Evolutionary conservation across 2,329 filamentous ascomycete species (phyloP).

Genomic region (Aspergillus aculeatinus): DNA sequence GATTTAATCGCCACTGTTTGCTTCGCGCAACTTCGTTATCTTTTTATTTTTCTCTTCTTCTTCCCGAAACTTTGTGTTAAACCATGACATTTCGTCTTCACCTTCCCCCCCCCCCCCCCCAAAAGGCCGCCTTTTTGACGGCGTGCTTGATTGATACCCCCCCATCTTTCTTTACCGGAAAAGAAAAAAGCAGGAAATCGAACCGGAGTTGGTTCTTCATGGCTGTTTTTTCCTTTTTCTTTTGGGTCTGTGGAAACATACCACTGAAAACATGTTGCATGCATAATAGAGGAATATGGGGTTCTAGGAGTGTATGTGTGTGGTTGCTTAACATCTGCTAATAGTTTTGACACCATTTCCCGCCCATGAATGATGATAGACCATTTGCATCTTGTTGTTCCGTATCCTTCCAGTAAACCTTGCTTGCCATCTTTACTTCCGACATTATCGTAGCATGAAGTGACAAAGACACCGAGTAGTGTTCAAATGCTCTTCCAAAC

Average conservation of each 20-base stretch:
- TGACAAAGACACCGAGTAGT: too few species aligned
- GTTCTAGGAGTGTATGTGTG: neutral
- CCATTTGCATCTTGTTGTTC: neutral
- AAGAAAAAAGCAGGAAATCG: constrained; percentile 18
- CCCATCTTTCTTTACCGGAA: constrained; percentile 5
- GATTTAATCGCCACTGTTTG: neutral
- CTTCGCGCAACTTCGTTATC: neutral
- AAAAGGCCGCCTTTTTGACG: neutral
- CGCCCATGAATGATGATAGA: neutral
- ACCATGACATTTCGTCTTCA: neutral
- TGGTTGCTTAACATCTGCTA: neutral
- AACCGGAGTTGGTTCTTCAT: constrained; percentile 28
- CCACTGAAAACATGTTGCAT: neutral
- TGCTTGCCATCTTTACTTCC: neutral
- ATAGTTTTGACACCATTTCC: neutral
- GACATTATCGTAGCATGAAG: too few species aligned
- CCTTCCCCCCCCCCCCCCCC: neutral
- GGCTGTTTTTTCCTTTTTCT: neutral
- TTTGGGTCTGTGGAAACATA: constrained; percentile 3
- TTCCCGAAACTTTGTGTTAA: neutral
- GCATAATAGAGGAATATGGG: constrained; percentile 1
- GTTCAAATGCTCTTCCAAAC: constrained; percentile 21
- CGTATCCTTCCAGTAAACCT: neutral
- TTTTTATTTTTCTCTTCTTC: neutral
- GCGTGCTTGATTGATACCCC: constrained; percentile 29